phyloP scores from a whole-genome alignment of 2,329 filamentous ascomycete genomes.

The Delphinella strobiligena region DNA sequence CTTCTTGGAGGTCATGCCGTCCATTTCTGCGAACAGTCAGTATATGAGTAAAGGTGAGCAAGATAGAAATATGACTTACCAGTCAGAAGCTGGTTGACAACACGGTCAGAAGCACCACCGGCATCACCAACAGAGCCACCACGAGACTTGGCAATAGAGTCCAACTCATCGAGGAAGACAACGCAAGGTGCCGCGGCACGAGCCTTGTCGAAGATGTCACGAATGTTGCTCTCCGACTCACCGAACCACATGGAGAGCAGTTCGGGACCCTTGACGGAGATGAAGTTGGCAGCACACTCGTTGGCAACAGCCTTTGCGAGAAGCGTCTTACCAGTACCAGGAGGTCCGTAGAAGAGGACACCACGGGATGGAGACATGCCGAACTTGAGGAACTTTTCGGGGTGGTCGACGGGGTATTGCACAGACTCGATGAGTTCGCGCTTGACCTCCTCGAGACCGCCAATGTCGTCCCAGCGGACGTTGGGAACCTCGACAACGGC shows the following conservation, averaged over 20 bases:
- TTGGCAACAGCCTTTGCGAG: constrained; percentile 99
- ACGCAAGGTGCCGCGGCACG: constrained; percentile 95
- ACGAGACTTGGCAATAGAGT: constrained; percentile 98
- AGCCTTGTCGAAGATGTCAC: constrained; percentile 99
- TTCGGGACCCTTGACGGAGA: constrained; percentile 97
- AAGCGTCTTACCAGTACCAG: constrained; percentile 99
- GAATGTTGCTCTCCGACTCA: constrained; percentile 99
- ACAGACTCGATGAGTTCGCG: constrained; percentile 98
- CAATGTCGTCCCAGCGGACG: constrained; percentile 98
- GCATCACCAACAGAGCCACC: constrained; percentile 93
- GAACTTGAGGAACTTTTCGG: constrained; percentile 99
- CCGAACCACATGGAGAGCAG: constrained; percentile 99
- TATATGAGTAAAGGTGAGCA: too few species aligned
- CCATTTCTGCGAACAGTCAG: constrained; percentile 66
- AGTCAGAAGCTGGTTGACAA: constrained; percentile 98
- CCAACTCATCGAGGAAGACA: constrained; percentile 96
- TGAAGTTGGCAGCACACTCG: constrained; percentile 98
- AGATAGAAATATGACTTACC: too few species aligned
- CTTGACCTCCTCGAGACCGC: constrained; percentile 96
- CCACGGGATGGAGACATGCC: constrained; percentile 94
- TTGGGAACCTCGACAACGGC: constrained; percentile 99
- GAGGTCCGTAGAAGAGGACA: constrained; percentile 97
- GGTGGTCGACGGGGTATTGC: constrained; percentile 97
- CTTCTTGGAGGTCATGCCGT: constrained; percentile 99
- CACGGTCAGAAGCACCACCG: constrained; percentile 95